A percentile compares a stretch with the other conserved stretches of the same genome.
phyloP scores from a whole-genome alignment of 2,329 filamentous ascomycete species.

The Trichoderma polysporum region DNA sequence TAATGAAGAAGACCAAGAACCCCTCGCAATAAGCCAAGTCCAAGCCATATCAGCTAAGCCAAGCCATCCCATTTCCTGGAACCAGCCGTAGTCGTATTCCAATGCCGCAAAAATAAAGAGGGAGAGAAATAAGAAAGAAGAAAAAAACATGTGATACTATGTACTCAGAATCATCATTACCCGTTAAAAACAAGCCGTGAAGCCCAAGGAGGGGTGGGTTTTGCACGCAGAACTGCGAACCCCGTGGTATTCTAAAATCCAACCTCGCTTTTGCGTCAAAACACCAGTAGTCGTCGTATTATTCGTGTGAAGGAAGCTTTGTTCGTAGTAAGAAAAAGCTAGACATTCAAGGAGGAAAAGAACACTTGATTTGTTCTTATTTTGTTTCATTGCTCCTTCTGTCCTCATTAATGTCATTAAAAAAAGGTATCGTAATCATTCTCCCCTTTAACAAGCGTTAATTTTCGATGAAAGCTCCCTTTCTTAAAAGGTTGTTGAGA shows the following conservation, averaged over 20 bases:
- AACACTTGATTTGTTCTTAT: background rate
- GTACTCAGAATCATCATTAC: slow-evolving; percentile 32
- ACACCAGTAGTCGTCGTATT: background rate
- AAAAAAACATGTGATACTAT: slow-evolving; percentile 22
- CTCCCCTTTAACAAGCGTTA: background rate
- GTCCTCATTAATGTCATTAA: slow-evolving; percentile 21
- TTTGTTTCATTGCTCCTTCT: background rate
- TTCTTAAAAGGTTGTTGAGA: slow-evolving; percentile 34
- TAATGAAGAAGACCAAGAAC: slow-evolving; percentile 17
- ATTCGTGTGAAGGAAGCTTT: background rate
- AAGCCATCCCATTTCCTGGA: slow-evolving; percentile 16
- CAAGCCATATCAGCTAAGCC: slow-evolving; percentile 23
- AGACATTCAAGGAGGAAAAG: background rate
- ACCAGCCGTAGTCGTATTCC: slow-evolving; percentile 22
- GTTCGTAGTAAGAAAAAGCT: background rate
- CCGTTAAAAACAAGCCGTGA: slow-evolving; percentile 34
- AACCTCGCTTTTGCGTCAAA: background rate
- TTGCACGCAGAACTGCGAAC: slow-evolving; percentile 15
- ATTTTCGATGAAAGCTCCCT: background rate
- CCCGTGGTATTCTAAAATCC: slow-evolving; percentile 2
- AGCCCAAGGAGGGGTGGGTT: slow-evolving; percentile 29
- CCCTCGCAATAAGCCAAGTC: slow-evolving; percentile 1
- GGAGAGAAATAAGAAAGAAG: background rate
- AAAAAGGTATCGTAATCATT: slow-evolving; percentile 26
- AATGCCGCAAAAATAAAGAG: slow-evolving; percentile 18